These are phyloP conservation scores for Sporothrix phasma DNA, from an alignment of 2,329 filamentous ascomycete species.

Conservation along the genomic window DNA sequence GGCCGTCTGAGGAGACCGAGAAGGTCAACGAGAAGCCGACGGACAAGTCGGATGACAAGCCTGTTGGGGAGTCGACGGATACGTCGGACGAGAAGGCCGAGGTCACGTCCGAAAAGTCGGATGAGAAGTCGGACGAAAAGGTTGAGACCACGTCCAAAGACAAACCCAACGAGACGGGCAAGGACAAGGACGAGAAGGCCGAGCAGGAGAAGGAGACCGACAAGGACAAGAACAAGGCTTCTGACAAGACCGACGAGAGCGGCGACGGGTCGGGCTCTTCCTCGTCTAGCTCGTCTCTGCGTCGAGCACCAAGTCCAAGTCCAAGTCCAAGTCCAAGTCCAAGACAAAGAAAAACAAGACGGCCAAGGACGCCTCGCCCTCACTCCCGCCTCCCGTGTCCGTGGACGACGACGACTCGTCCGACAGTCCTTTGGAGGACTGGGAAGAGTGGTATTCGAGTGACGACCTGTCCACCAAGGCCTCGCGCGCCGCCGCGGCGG, in stretches of 20 bases:
- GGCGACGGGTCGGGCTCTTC: not conserved
- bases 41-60: not conserved
- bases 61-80: not conserved
- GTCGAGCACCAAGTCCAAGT: not conserved
- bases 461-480: constrained; percentile 45
- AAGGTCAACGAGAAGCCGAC: not conserved
- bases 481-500: not conserved
- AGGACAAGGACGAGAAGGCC: constrained; percentile 3
- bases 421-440: constrained; percentile 50
- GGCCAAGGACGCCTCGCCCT: not conserved
- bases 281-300: not conserved
- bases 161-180: not conserved
- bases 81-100: not conserved
- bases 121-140: not conserved
- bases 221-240: too few species aligned
- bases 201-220: too few species aligned
- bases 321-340: not conserved
- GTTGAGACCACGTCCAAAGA: not conserved
- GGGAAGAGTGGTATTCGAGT: constrained; percentile 48
- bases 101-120: not conserved
- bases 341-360: not conserved
- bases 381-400: constrained; percentile 10
- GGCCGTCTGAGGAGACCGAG: not conserved
- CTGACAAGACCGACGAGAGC: too few species aligned
- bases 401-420: constrained; percentile 41